These are phyloP conservation scores for Syzygium grande DNA, from an alignment of 345 rosid genomes.

Conservation along the genomic window DNA sequence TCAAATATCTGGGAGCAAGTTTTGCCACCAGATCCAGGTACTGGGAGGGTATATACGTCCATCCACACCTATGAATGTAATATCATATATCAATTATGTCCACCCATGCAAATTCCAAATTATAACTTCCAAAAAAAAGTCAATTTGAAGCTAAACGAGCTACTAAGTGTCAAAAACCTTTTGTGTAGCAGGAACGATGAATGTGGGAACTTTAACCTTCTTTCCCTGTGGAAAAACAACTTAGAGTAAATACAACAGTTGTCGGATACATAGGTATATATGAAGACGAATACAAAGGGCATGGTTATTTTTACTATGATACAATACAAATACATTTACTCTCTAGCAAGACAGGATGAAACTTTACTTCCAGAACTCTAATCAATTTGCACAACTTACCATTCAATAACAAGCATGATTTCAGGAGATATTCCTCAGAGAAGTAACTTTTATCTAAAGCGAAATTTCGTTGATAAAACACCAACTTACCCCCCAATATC, in stretches of 20 bases:
- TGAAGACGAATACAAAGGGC: background rate
- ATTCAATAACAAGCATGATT: background rate
- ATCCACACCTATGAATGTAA: constrained; percentile 64
- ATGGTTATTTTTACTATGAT: background rate
- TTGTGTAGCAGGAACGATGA: constrained; percentile 95
- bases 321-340: background rate
- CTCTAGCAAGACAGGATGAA: background rate
- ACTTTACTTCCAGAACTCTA: background rate
- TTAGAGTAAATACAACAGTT: background rate
- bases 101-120: background rate
- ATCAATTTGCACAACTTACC: background rate
- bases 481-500: background rate
- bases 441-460: background rate
- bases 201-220: constrained; percentile 91
- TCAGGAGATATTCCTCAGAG: background rate
- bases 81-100: background rate
- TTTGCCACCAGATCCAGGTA: constrained; percentile 94
- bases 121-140: background rate
- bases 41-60: constrained; percentile 80
- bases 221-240: constrained; percentile 48
- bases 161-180: constrained; percentile 32
- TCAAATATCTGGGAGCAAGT: constrained; percentile 95
- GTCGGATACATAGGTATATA: background rate
- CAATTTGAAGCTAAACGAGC: background rate
- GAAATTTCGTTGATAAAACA: background rate